Conservation (phyloP, 108 stramenopile species). For the Nitzschia putrida region DNA sequence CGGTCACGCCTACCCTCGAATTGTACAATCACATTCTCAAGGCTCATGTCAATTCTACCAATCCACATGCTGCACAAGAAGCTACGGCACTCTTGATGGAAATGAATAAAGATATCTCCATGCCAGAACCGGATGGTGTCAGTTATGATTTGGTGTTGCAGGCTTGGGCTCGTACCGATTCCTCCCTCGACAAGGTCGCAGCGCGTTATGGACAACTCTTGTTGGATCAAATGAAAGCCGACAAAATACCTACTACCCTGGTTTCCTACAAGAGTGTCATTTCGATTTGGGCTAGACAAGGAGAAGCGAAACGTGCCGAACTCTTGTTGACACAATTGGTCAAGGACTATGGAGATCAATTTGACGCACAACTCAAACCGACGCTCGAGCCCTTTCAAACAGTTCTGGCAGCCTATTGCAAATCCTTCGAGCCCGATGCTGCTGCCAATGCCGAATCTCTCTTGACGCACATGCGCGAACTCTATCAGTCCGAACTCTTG, state of each 20-base stretch:
- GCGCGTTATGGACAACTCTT: slow-evolving; percentile 4
- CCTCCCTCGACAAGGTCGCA: background rate
- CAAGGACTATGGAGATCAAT: slow-evolving; percentile 30
- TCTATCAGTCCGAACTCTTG: slow-evolving; percentile 11
- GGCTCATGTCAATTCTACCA: slow-evolving; percentile 40
- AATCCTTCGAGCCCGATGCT: slow-evolving; percentile 32
- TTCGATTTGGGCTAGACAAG: slow-evolving; percentile 17
- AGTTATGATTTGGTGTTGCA: slow-evolving; percentile 49
- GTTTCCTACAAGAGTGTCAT: slow-evolving; percentile 32
- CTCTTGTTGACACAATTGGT: slow-evolving; percentile 21
- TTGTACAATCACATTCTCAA: slow-evolving; percentile 33
- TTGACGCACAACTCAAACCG: slow-evolving; percentile 39
- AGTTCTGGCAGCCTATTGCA: slow-evolving; percentile 33
- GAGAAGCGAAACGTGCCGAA: slow-evolving; percentile 31
- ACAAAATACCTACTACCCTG: slow-evolving; percentile 17
- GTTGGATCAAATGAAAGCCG: slow-evolving; percentile 24
- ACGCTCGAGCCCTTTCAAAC: slow-evolving; percentile 30
- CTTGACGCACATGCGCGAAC: slow-evolving; percentile 36
- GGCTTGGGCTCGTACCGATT: slow-evolving; percentile 2
- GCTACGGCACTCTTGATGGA: slow-evolving; percentile 32
- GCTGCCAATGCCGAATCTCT: slow-evolving; percentile 33
- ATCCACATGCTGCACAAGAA: slow-evolving; percentile 32
- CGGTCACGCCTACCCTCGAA: slow-evolving; percentile 1
- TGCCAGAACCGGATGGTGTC: slow-evolving; percentile 44
- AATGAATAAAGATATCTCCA: slow-evolving; percentile 11